phyloP scores from a whole-genome alignment of 202 grass and related monocot species.

The Carex sylvatica region DNA sequence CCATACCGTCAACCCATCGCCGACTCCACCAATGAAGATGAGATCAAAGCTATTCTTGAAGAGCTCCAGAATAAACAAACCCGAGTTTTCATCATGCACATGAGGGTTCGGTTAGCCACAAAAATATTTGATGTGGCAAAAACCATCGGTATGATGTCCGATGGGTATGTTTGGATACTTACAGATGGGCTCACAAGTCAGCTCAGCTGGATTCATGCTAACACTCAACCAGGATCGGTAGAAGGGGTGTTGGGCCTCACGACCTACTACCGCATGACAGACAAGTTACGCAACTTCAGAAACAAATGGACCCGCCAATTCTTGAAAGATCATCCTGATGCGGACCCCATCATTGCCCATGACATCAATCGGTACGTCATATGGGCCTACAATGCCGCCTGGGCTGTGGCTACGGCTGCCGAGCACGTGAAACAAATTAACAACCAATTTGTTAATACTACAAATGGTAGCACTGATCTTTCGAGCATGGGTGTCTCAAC shows the following conservation, averaged over 20 bases:
- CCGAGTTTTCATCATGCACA: conserved; percentile 70
- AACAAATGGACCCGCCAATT: conserved; percentile 49
- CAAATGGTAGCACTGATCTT: conserved; percentile 39
- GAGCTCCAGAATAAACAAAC: conserved; percentile 55
- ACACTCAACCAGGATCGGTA: conserved; percentile 2
- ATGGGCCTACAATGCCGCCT: conserved; percentile 77
- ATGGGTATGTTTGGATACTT: conserved; percentile 63
- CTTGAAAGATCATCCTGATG: conserved; percentile 37
- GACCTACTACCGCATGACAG: conserved; percentile 21
- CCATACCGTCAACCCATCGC: conserved; percentile 60
- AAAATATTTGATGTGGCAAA: conserved; percentile 31
- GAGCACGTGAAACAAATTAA: conserved; percentile 31
- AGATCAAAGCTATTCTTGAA: conserved; percentile 38
- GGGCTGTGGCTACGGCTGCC: conserved; percentile 56
- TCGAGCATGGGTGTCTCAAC: conserved; percentile 41
- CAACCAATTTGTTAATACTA: conserved; percentile 26
- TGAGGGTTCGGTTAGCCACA: conserved; percentile 33
- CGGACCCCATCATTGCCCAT: neutral
- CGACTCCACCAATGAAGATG: neutral
- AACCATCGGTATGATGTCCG: conserved; percentile 38
- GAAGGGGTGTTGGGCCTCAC: conserved; percentile 53
- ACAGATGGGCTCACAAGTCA: conserved; percentile 50
- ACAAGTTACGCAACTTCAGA: conserved; percentile 30
- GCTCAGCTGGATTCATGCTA: conserved; percentile 26
- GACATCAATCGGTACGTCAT: conserved; percentile 42